phyloP scores from a whole-genome alignment of 306 rosid species.

The Comarum palustre region DNA sequence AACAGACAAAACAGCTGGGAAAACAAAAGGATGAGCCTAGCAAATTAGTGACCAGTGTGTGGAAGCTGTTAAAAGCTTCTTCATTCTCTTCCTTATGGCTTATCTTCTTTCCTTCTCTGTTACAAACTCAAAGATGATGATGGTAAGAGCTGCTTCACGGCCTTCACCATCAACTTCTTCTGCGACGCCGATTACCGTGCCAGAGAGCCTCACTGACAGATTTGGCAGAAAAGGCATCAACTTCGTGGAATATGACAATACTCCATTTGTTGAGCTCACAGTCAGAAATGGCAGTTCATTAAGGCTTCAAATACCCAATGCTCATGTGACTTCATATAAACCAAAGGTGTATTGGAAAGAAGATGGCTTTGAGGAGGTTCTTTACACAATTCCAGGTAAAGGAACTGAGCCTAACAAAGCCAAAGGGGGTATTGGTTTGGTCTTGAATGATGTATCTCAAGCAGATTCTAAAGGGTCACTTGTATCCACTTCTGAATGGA shows the following conservation, averaged over 20 bases:
- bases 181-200: slow-evolving; percentile 27
- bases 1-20: slow-evolving; percentile 31
- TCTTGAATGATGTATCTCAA: slow-evolving; percentile 52
- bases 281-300: slow-evolving; percentile 87
- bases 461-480: slow-evolving; percentile 44
- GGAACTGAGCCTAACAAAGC: slow-evolving; percentile 38
- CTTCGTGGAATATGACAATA: slow-evolving; percentile 52
- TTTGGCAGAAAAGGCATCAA: slow-evolving; percentile 77
- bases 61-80: slow-evolving; percentile 42
- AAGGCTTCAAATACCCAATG: slow-evolving; percentile 76
- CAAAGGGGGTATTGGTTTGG: slow-evolving; percentile 82
- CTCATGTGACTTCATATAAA: slow-evolving; percentile 82
- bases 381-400: slow-evolving; percentile 54
- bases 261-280: slow-evolving; percentile 63
- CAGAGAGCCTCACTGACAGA: slow-evolving; percentile 61
- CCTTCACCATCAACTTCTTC: slow-evolving; percentile 34
- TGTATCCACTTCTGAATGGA: slow-evolving; percentile 62
- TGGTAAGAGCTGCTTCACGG: slow-evolving; percentile 49
- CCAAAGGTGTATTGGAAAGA: slow-evolving; percentile 91
- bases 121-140: slow-evolving; percentile 48
- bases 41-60: slow-evolving; percentile 34
- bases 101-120: slow-evolving; percentile 77
- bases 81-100: slow-evolving; percentile 59
- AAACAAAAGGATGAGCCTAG: slow-evolving; percentile 44
- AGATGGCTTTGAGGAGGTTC: slow-evolving; percentile 78